Evolutionary conservation across 306 rosid species (phyloP), one percentile per base, ranked within the genome.

Genomic region (Parietaria judaica): DNA sequence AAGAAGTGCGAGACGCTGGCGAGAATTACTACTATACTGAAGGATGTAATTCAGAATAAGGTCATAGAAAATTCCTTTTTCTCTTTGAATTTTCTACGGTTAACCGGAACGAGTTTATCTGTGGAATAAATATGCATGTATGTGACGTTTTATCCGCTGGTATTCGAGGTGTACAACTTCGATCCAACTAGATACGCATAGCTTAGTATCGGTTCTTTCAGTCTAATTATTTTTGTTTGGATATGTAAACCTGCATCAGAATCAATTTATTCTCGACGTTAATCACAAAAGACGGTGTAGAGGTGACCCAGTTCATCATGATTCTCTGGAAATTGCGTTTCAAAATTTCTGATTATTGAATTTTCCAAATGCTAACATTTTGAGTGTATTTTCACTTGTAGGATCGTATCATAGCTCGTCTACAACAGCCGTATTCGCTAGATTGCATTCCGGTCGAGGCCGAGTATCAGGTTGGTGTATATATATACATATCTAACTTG

Each of bases 371-470:
- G 45, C 45, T 58, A 2, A 14, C 36, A 2, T 35, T 36, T 31
- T 15, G 17, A 64, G 67, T 39, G 54, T 45, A 6, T 44, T 58
- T 10, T 62, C 34, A 44, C 66, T 78, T 68, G 64, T 85, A 92
- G 97, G 96, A 92, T 67, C 96, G 99, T 57, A 88, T 92, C 39
- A 84, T 92, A 64, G 90, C 97, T 72, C 96, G 96, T 61, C 83
- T 92, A 65, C 99, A 88, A 78, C 99, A 92, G 65, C 99, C 99
- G 12, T 92, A 92, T 78, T 88, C 97, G 54, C 89, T 92, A 9
- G 94, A 92, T 71, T 92, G 99, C 84, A 88, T 92, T 74, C 99
- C 95, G 12, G 95, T 92, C n/a, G 99, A 88, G 71, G 96, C 99
- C 68, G 96, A 92, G 69, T 88, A 77, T 86, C 99, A 88, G 96